Evolutionary conservation across 2,329 filamentous ascomycete species (phyloP).

Genomic region (Penicillium rolfsii): DNA sequence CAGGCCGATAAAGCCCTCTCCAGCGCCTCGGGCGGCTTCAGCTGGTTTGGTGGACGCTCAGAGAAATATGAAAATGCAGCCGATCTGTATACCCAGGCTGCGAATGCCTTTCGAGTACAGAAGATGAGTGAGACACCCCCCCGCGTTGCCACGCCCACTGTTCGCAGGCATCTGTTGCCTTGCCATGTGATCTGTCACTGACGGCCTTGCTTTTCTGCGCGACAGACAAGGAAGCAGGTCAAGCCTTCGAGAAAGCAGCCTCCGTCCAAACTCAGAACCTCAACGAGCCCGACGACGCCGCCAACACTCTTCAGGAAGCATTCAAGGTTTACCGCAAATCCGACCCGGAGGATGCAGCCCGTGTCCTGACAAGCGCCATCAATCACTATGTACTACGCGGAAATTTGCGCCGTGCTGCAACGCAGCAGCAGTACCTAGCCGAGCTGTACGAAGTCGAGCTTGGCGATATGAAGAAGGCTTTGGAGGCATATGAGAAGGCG

Average conservation of each 20-base stretch:
- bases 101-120: conserved; percentile 88
- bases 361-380: conserved; percentile 78
- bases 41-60: conserved; percentile 81
- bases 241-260: conserved; percentile 86
- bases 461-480: conserved; percentile 74
- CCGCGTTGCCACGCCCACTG: conserved; percentile 15
- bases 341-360: conserved; percentile 78
- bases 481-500: conserved; percentile 81
- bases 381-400: conserved; percentile 85
- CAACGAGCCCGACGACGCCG: conserved; percentile 89
- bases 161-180: neutral
- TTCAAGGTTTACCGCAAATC: conserved; percentile 94
- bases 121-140: conserved; percentile 66
- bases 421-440: conserved; percentile 84
- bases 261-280: conserved; percentile 76
- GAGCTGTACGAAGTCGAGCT: conserved; percentile 84
- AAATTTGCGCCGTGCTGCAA: conserved; percentile 87
- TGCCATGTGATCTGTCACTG: neutral
- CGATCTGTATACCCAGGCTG: conserved; percentile 84
- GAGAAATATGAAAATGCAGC: conserved; percentile 91
- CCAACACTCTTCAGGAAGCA: conserved; percentile 84
- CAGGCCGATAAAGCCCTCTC: conserved; percentile 85
- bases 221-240: conserved; percentile 79
- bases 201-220: conserved; percentile 2
- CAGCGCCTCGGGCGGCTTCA: conserved; percentile 78